These are phyloP conservation scores for Chloris gayana DNA, from an alignment of 176 grass and related monocot genomes.

Conservation along the genomic window DNA sequence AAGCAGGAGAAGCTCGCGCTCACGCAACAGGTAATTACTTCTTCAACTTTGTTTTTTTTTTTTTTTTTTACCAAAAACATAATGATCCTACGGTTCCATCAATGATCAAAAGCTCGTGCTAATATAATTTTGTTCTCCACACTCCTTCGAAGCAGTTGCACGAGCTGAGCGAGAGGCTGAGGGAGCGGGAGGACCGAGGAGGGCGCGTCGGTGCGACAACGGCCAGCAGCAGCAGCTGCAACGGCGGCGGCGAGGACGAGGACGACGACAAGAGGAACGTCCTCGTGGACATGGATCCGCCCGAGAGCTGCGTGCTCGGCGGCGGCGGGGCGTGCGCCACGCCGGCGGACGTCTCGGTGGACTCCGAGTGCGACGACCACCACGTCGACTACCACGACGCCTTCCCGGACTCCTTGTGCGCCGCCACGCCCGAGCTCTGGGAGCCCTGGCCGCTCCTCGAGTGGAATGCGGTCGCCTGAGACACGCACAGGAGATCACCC, in stretches of 20 bases:
- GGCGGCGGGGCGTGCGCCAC: constrained; percentile 38
- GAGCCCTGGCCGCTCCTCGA: constrained; percentile 70
- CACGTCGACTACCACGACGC: constrained; percentile 39
- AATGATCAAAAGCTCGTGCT: too few species aligned
- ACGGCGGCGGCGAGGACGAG: not conserved
- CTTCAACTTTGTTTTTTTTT: not conserved
- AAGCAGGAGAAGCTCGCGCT: constrained; percentile 72
- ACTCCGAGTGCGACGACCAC: constrained; percentile 50
- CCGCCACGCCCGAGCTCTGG: constrained; percentile 69
- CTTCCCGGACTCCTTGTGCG: constrained; percentile 63
- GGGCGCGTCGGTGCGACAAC: not conserved
- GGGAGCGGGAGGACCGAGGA: constrained; percentile 43
- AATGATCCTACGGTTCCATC: not conserved
- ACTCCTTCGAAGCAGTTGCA: constrained; percentile 67
- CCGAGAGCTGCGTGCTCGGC: constrained; percentile 54
- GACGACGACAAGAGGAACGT: constrained; percentile 43
- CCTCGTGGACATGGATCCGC: constrained; percentile 28
- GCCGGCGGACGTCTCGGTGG: constrained; percentile 42
- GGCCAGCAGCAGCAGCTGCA: constrained; percentile 54
- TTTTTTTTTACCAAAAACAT: not conserved
- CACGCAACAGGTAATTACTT: constrained; percentile 43
- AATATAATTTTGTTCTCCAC: too few species aligned
- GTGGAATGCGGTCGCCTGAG: constrained; percentile 67
- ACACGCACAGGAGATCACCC: not conserved
- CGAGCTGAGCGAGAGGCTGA: constrained; percentile 57